A percentile compares a stretch with the other conserved stretches of the same genome.
Evolutionary conservation across 495 filamentous ascomycete genomes (phyloP).

Genomic region (Cercophora newfieldiana): DNA sequence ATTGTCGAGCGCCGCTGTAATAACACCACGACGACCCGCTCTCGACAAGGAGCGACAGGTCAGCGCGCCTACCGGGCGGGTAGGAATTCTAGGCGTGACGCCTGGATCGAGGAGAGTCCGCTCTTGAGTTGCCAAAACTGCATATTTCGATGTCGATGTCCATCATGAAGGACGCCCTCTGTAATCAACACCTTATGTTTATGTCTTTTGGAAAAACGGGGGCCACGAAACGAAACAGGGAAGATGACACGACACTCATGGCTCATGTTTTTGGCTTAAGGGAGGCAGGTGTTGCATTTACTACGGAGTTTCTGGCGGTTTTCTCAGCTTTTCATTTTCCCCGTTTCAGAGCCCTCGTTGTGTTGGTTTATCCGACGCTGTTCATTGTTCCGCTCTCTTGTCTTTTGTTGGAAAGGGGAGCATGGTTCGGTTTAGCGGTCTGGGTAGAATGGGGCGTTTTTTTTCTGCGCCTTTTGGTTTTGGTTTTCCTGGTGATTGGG

Average conservation of each 20-base stretch:
- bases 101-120: conserved; percentile 14
- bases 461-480: neutral
- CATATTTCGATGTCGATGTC: neutral
- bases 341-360: no score
- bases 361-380: neutral
- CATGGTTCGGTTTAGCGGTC: neutral
- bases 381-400: neutral
- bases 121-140: conserved; percentile 9
- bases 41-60: conserved; percentile 40
- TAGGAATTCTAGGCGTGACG: conserved; percentile 12
- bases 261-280: neutral
- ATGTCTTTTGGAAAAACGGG: neutral
- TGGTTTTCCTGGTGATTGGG: neutral
- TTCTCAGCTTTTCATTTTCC: neutral
- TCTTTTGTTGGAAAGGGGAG: neutral
- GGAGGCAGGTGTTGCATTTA: neutral
- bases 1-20: conserved; percentile 12
- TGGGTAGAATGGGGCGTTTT: neutral
- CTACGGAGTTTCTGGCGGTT: neutral
- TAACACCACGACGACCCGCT: conserved; percentile 47
- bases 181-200: neutral
- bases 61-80: conserved; percentile 40
- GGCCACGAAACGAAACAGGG: neutral
- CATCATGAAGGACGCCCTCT: neutral
- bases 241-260: neutral